Base-by-base conservation (phyloP, 73 alveolate genomes). In the Paramecium caudatum region DNA sequence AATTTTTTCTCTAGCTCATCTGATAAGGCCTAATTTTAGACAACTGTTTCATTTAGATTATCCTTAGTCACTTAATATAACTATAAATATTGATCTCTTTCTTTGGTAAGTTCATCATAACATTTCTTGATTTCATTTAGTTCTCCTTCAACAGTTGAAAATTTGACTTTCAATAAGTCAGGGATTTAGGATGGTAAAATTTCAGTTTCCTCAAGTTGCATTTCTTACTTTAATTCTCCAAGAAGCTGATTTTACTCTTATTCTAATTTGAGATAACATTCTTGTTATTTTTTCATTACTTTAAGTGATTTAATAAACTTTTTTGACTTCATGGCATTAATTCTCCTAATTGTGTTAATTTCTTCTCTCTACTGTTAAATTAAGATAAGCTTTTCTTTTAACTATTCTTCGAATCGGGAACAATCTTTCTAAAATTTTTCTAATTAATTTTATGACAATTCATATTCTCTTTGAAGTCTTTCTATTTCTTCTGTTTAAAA, bases 401-500 rank as follows among this genome's bases (percentile, higher is more conserved):
- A 27, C n/a, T 23, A 5, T 2, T 21, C 80, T 5, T 55, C 30
- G 0, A 55, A 10, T 13, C 27, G 30, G 12, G 46, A 4, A 55
- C 80, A 55, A 10, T 55, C 80, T 23, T 6, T 2, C 30, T 65
- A 65, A 3, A 65, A 6, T 65, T 65, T 65, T 12, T 65, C 47
- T 33, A 33, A n/a, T 0, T 25, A 0, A 30, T 36, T 25, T 65
- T 65, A 27, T 4, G 23, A 27, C 10, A 55, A 55, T 15, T 55
- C 80, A 4, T 27, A 25, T 65, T 65, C 49, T 16, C 15, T 65
- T 32, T 30, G 17, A 32, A 65, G 8, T 65, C 83, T 65, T 15
- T 65, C 83, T 0, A 65, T 33, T 65, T 65, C 47, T 33, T 15
- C 49, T 32, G 50, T 65, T 43, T 65, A 65, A 65, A 33, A 65